Conservation (phyloP, 2,329 filamentous ascomycete species). For the Colletotrichum sojae region DNA sequence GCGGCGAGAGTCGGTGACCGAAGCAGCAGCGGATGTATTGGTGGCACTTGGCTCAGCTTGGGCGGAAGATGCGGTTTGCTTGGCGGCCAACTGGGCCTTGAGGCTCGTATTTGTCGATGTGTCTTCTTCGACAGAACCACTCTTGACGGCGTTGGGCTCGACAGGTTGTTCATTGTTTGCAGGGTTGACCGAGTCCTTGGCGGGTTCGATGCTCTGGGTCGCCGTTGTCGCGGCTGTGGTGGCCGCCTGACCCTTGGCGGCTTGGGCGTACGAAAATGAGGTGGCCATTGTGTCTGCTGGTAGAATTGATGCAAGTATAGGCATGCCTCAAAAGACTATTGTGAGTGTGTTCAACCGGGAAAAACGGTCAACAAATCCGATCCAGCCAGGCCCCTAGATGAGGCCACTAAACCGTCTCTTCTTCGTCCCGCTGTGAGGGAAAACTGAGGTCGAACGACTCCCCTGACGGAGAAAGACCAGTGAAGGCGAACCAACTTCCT, state of each 20-base stretch:
- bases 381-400: slow-evolving; percentile 38
- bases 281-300: slow-evolving; percentile 61
- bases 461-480: slow-evolving; percentile 47
- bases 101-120: slow-evolving; percentile 33
- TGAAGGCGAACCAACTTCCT: slow-evolving; percentile 54
- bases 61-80: slow-evolving; percentile 43
- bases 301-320: slow-evolving; percentile 33
- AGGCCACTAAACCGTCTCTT: slow-evolving; percentile 22
- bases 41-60: slow-evolving; percentile 38
- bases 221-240: slow-evolving; percentile 52
- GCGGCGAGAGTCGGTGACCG: slow-evolving; percentile 54
- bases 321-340: slow-evolving; percentile 35
- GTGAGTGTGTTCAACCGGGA: slow-evolving; percentile 27
- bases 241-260: slow-evolving; percentile 83
- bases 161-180: slow-evolving; percentile 36
- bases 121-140: slow-evolving; percentile 27
- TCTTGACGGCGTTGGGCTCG: slow-evolving; percentile 32
- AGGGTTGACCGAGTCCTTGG: slow-evolving; percentile 45
- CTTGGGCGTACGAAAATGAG: slow-evolving; percentile 93
- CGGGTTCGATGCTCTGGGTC: slow-evolving; percentile 48
- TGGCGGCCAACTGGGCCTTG: slow-evolving; percentile 41
- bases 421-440: slow-evolving; percentile 23
- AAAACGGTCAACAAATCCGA: slow-evolving; percentile 37
- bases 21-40: slow-evolving; percentile 51
- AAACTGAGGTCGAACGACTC: slow-evolving; percentile 38